Base-by-base conservation (phyloP, 768 basidiomycete species). In the Mycena metata region DNA sequence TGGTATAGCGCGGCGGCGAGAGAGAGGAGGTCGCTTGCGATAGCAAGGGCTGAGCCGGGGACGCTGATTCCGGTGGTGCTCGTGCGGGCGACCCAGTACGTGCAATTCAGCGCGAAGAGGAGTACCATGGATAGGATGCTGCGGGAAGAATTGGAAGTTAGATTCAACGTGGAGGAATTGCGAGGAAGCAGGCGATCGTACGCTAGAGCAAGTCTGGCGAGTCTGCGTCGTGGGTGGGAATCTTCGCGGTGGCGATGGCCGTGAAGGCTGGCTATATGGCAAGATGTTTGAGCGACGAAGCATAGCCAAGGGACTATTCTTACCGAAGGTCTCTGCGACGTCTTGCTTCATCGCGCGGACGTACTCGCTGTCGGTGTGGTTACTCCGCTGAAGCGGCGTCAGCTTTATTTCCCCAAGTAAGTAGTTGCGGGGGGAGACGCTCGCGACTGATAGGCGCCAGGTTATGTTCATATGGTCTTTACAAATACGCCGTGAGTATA, bases 391-490 rank as follows among this genome's bases (percentile, higher is more conserved):
- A 10, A 17, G 41, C n/a, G 24, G 19, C 1, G 21, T 10, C 0
- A n/a, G 8, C 12, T 21, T 2, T 13, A 63, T 21, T 11, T 63
- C 62, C 4, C 41, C 52, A 11, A 63, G 42, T 5, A 46, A 8
- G 43, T 55, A 63, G 15, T 13, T 52, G 33, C 8, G 17, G 5
- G 62, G 62, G 9, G 42, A 21, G 35, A 63, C 52, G 51, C 62
- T 55, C 5, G 42, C 19, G 33, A 45, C 45, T 1, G 62, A 63
- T 0, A 63, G 19, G n/a, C 16, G 52, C 62, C 62, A 63, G 10
- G 62, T 63, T 33, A 63, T 46, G 33, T 63, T 63, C 62, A 63
- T 63, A 42, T 45, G 19, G 30, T 63, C 52, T 63, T 33, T 5
- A 12, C 30, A 21, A 23, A 13, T 60, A 15, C 5, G 39, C 10